These are phyloP conservation scores for Coemansia sp. DNA, from an alignment of 192 early-diverging fungal species.

Conservation along the genomic window DNA sequence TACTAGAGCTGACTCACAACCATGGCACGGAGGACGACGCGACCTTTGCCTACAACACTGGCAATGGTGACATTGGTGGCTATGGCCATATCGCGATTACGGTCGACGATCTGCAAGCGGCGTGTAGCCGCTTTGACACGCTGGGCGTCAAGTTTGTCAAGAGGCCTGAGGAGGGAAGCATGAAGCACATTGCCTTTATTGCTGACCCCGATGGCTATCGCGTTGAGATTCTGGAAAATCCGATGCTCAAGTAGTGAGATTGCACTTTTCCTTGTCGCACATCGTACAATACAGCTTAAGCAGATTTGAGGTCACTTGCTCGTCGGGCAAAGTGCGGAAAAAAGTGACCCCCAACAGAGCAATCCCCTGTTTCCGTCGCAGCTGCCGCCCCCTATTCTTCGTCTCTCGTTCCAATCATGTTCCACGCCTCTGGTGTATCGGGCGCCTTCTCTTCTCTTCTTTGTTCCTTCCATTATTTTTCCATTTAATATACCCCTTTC, in stretches of 20 bases:
- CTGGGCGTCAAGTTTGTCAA: slow-evolving; percentile 75
- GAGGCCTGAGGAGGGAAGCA: slow-evolving; percentile 67
- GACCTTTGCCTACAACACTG: slow-evolving; percentile 63
- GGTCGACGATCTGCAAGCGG: slow-evolving; percentile 76
- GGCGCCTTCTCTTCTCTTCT: slow-evolving; percentile 1
- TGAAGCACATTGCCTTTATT: slow-evolving; percentile 84
- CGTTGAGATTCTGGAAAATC: slow-evolving; percentile 60
- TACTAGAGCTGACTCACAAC: slow-evolving; percentile 86
- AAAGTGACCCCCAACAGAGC: not conserved
- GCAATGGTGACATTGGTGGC: slow-evolving; percentile 71
- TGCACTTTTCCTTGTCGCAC: not conserved
- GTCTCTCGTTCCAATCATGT: slow-evolving; percentile 6
- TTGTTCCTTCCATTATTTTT: slow-evolving; percentile 6
- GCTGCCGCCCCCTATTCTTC: slow-evolving; percentile 7
- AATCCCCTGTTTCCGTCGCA: not conserved
- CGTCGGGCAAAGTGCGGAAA: slow-evolving; percentile 4
- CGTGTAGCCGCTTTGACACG: slow-evolving; percentile 71
- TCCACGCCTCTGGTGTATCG: not conserved
- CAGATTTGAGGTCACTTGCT: not conserved
- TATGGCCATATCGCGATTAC: slow-evolving; percentile 82
- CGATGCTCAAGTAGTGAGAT: slow-evolving; percentile 21
- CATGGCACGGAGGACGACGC: slow-evolving; percentile 74
- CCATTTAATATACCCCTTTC: not conserved
- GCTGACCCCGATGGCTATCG: slow-evolving; percentile 84
- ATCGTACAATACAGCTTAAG: not conserved